These are phyloP conservation scores for Niebla homalea DNA, from an alignment of 495 filamentous ascomycete species.

Conservation along the genomic window DNA sequence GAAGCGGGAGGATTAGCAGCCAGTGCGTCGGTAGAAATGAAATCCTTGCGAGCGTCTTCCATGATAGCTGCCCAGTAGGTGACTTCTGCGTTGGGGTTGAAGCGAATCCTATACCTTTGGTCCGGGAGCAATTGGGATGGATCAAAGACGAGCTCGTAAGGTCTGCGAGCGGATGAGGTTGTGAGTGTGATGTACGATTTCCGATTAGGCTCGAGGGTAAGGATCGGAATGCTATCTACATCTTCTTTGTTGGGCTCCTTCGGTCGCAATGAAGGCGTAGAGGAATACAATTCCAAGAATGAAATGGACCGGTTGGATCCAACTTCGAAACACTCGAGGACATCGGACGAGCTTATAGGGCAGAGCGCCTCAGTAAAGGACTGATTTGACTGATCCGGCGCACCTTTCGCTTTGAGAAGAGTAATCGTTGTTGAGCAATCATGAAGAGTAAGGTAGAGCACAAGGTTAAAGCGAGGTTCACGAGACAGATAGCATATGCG, in stretches of 20 bases:
- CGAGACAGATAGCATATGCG: slow-evolving; percentile 7
- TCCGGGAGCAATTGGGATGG: slow-evolving; percentile 1
- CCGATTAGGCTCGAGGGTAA: slow-evolving; percentile 4
- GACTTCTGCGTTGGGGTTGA: slow-evolving; percentile 2
- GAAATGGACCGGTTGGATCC: background rate
- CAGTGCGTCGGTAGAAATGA: too few relatives aligned
- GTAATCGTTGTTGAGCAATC: slow-evolving; percentile 1
- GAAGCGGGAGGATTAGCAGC: background rate
- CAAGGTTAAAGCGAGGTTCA: slow-evolving; percentile 4
- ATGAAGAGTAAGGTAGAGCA: slow-evolving; percentile 2
- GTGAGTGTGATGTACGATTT: slow-evolving; percentile 3
- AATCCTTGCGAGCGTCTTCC: background rate
- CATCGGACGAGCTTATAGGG: slow-evolving; percentile 3
- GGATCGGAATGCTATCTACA: background rate
- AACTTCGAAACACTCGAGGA: slow-evolving; percentile 4
- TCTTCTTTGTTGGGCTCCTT: too few relatives aligned
- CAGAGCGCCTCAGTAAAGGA: background rate
- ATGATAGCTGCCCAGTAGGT: slow-evolving; percentile 3
- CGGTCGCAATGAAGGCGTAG: background rate
- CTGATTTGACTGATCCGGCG: background rate
- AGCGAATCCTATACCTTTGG: slow-evolving; percentile 4
- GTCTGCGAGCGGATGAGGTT: background rate
- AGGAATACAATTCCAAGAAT: background rate
- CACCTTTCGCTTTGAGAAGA: slow-evolving; percentile 4
- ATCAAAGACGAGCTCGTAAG: slow-evolving; percentile 6